Conservation (phyloP, 2,329 filamentous ascomycete genomes). For the Chaetomium sp. region DNA sequence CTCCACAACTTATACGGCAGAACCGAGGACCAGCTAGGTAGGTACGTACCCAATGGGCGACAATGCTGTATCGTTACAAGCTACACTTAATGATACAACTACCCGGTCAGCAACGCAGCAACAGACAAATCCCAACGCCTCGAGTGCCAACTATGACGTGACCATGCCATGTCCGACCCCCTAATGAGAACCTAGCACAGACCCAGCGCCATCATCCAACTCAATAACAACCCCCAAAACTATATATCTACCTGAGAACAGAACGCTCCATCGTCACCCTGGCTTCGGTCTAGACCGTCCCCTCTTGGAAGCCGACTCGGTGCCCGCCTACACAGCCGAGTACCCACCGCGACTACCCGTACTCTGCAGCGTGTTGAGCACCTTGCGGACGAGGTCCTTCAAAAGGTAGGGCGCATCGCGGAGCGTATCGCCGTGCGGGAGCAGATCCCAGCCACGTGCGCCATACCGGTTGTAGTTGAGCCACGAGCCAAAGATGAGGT, state of each 20-base stretch:
- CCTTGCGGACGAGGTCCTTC: slow-evolving; percentile 80
- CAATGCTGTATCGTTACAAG: neutral
- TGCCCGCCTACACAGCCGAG: slow-evolving; percentile 72
- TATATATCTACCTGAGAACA: neutral
- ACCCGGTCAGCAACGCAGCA: neutral
- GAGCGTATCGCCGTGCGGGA: slow-evolving; percentile 90
- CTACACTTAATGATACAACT: slow-evolving; percentile 17
- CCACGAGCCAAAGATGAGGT: slow-evolving; percentile 98
- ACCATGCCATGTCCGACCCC: slow-evolving; percentile 5
- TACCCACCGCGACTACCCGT: slow-evolving; percentile 86
- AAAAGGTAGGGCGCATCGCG: slow-evolving; percentile 89
- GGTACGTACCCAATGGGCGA: neutral
- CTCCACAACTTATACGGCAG: neutral
- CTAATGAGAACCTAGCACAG: neutral
- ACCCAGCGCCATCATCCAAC: slow-evolving; percentile 4
- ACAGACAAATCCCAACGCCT: slow-evolving; percentile 2
- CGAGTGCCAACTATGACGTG: slow-evolving; percentile 6
- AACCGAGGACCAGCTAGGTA: neutral
- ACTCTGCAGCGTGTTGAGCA: slow-evolving; percentile 82
- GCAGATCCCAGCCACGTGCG: slow-evolving; percentile 88
- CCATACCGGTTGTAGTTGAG: slow-evolving; percentile 98
- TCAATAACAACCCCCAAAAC: neutral
- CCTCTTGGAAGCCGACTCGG: neutral
- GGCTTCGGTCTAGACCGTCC: neutral
- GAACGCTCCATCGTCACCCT: neutral